Evolutionary conservation across 1,284 basidiomycete genomes (phyloP).

Genomic region (Trichosporon asahii): DNA sequence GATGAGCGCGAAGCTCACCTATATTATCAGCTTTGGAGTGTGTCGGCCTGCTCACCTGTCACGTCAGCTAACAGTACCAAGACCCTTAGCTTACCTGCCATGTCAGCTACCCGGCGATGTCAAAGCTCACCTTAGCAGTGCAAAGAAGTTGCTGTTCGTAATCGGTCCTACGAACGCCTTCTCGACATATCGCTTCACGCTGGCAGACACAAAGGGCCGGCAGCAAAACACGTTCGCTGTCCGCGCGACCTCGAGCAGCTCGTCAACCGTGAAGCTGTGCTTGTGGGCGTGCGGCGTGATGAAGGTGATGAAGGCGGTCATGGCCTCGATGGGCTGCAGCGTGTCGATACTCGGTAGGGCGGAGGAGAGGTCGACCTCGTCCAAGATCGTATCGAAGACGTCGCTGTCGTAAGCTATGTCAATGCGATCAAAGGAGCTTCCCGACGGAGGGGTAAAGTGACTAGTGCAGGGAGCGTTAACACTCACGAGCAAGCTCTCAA

Average conservation of each 20-base stretch:
- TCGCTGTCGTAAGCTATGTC: not conserved
- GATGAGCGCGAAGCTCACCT: not conserved
- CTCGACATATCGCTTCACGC: slow-evolving; percentile 7
- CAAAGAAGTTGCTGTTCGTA: slow-evolving; percentile 7
- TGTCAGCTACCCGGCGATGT: not conserved
- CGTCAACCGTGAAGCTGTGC: not conserved
- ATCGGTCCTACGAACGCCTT: not conserved
- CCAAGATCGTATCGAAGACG: slow-evolving; percentile 3
- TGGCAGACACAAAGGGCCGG: not conserved
- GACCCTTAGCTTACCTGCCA: not conserved
- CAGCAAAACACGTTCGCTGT: not conserved
- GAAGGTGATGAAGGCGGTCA: slow-evolving; percentile 2
- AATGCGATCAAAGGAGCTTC: not conserved
- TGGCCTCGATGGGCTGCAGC: not conserved
- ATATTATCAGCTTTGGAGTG: not conserved
- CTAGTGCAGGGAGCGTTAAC: not conserved
- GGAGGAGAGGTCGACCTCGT: not conserved
- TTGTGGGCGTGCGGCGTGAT: slow-evolving; percentile 6
- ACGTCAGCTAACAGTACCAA: not conserved
- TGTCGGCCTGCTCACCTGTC: not conserved
- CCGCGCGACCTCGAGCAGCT: slow-evolving; percentile 2
- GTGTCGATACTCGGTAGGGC: slow-evolving; percentile 1
- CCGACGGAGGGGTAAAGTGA: no score
- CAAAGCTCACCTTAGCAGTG: slow-evolving; percentile 1
- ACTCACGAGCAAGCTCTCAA: slow-evolving; percentile 1